Conservation (phyloP, 495 filamentous ascomycete genomes). For the Penicillium chermesinum region DNA sequence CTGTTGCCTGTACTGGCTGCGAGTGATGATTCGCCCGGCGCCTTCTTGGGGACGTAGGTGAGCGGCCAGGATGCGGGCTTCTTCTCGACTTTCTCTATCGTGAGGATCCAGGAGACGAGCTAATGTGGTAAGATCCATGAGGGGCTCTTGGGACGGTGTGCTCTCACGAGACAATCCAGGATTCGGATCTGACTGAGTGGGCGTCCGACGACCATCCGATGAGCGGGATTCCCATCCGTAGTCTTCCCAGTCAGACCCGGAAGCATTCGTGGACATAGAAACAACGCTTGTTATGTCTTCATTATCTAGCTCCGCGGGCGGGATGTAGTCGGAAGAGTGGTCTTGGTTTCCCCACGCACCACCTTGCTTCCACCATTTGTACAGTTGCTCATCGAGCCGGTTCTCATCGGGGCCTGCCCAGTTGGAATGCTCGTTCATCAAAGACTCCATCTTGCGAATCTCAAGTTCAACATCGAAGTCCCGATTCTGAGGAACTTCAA, state of each 20-base stretch:
- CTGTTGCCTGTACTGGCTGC: constrained; percentile 65
- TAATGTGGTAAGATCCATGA: constrained; percentile 62
- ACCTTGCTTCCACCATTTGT: constrained; percentile 71
- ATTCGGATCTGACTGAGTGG: constrained; percentile 55
- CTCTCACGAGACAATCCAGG: constrained; percentile 46
- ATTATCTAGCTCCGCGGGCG: constrained; percentile 43
- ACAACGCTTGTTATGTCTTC: constrained; percentile 77
- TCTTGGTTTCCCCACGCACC: constrained; percentile 82
- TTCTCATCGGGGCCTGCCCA: constrained; percentile 49
- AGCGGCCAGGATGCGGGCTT: constrained; percentile 76
- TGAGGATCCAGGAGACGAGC: constrained; percentile 81
- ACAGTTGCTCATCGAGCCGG: constrained; percentile 67
- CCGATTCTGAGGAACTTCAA: constrained; percentile 51
- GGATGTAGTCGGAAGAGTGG: constrained; percentile 63
- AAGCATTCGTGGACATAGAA: constrained; percentile 51
- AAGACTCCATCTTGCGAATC: constrained; percentile 54
- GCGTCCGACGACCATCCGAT: constrained; percentile 65
- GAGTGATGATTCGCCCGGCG: constrained; percentile 58
- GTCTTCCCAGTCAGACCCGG: constrained; percentile 54
- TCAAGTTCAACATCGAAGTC: constrained; percentile 75
- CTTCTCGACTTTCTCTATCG: constrained; percentile 67
- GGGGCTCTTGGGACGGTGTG: constrained; percentile 56
- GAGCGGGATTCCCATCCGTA: constrained; percentile 49
- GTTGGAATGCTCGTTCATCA: constrained; percentile 10
- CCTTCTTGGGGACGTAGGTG: constrained; percentile 58